Conservation (phyloP, 192 early-diverging fungal species). For the Entophlyctis luteolus region DNA sequence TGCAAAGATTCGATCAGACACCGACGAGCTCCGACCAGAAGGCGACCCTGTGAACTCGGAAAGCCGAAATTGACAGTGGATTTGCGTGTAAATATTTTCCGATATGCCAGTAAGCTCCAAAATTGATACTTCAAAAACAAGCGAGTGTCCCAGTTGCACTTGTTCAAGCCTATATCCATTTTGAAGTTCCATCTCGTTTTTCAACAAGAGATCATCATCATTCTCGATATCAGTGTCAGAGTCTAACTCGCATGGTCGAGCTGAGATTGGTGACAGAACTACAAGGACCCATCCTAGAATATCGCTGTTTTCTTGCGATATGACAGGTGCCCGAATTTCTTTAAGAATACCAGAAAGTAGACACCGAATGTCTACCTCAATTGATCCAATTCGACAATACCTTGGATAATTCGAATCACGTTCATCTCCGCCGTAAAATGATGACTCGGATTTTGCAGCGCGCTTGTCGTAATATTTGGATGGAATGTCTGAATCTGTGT, state of each 20-base stretch:
- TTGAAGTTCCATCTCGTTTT: constrained; percentile 13
- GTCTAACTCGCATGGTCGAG: constrained; percentile 1
- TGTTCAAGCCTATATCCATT: constrained; percentile 6
- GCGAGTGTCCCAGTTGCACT: constrained; percentile 45
- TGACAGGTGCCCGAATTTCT: constrained; percentile 20
- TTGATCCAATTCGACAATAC: constrained; percentile 9
- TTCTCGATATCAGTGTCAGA: background rate
- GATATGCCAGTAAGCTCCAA: constrained; percentile 55
- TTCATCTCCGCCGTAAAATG: constrained; percentile 12
- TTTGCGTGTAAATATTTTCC: constrained; percentile 60
- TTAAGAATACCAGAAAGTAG: constrained; percentile 8
- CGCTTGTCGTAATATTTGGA: constrained; percentile 18
- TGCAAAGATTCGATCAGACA: constrained; percentile 42
- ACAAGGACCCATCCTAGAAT: constrained; percentile 21
- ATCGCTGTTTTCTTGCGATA: background rate
- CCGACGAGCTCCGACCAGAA: background rate
- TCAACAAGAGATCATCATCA: background rate
- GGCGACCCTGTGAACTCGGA: constrained; percentile 52
- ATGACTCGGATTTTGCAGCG: constrained; percentile 10
- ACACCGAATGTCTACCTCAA: background rate
- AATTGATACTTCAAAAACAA: constrained; percentile 64
- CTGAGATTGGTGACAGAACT: constrained; percentile 19
- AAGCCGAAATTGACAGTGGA: constrained; percentile 69
- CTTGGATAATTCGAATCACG: background rate
- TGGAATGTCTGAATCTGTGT: constrained; percentile 4